A percentile compares a stretch with the other conserved stretches of the same genome.
phyloP scores from a whole-genome alignment of 148 eudicot genomes.

The Chenopodium quinoa region DNA sequence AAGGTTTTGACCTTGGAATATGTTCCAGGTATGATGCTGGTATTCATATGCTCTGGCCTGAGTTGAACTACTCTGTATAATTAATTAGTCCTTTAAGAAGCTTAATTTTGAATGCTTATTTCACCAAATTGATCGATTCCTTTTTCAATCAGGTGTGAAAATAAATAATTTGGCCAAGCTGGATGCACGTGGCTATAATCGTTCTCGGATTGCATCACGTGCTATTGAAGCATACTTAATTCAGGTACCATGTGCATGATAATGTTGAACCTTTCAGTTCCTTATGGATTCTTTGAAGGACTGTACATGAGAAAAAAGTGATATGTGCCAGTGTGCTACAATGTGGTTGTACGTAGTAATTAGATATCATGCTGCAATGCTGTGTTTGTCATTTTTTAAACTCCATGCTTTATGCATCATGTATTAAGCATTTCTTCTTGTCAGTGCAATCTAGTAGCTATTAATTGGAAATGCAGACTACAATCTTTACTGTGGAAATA shows the following conservation, averaged over 20 bases:
- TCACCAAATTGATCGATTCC: background rate
- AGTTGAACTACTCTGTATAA: background rate
- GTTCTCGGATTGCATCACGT: conserved; percentile 80
- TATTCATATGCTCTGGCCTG: background rate
- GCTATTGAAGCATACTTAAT: conserved; percentile 92
- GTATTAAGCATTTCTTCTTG: background rate
- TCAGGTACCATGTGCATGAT: conserved; percentile 51
- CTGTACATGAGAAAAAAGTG: background rate
- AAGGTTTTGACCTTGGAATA: conserved; percentile 95
- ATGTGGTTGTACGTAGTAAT: background rate
- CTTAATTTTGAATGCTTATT: background rate
- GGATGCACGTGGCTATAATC: conserved; percentile 67
- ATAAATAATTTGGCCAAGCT: conserved; percentile 69
- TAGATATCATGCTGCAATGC: background rate
- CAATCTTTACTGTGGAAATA: background rate
- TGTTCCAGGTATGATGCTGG: conserved; percentile 70
- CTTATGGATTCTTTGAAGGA: background rate
- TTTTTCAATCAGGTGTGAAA: conserved; percentile 60
- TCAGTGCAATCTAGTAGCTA: background rate
- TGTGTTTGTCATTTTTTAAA: background rate
- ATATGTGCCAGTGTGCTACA: no score
- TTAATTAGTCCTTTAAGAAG: background rate
- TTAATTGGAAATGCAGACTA: background rate
- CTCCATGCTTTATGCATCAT: background rate
- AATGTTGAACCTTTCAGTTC: background rate